Evolutionary conservation across 106 monocot genomes (phyloP).

Genomic region (Posidonia australis): DNA sequence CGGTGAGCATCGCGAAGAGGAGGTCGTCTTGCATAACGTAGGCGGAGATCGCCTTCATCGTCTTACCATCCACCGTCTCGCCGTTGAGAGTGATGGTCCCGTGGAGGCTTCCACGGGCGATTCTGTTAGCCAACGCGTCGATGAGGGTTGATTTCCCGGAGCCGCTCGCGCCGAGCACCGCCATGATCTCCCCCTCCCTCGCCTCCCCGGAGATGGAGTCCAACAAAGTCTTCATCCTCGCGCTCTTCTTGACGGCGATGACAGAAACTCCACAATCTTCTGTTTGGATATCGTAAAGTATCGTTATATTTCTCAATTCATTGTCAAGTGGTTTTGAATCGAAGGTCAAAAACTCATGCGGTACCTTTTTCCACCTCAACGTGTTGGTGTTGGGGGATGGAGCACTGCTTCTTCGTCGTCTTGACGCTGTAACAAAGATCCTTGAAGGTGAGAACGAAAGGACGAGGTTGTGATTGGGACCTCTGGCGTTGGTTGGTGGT

Average conservation of each 20-base stretch:
- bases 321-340: too few species aligned
- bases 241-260: too few species aligned
- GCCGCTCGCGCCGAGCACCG: conserved; percentile 76
- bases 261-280: too few species aligned
- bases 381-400: conserved; percentile 17
- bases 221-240: conserved; percentile 24
- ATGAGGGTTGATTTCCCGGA: conserved; percentile 75
- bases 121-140: conserved; percentile 72
- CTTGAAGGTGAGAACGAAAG: conserved; percentile 48
- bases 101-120: conserved; percentile 44
- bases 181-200: conserved; percentile 68
- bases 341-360: too few species aligned
- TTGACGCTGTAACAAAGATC: conserved; percentile 63
- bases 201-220: conserved; percentile 70
- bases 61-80: conserved; percentile 28
- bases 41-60: conserved; percentile 57
- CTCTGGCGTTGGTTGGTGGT: conserved; percentile 9
- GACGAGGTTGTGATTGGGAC: too few species aligned
- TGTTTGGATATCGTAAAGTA: too few species aligned
- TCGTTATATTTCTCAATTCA: too few species aligned
- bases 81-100: conserved; percentile 56
- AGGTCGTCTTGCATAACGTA: conserved; percentile 88
- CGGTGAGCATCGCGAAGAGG: conserved; percentile 74
- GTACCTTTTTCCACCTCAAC: too few species aligned
- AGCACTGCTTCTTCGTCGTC: conserved; percentile 11